Base-by-base conservation (phyloP, 2,329 filamentous ascomycete species). In the Alternaria sp. region DNA sequence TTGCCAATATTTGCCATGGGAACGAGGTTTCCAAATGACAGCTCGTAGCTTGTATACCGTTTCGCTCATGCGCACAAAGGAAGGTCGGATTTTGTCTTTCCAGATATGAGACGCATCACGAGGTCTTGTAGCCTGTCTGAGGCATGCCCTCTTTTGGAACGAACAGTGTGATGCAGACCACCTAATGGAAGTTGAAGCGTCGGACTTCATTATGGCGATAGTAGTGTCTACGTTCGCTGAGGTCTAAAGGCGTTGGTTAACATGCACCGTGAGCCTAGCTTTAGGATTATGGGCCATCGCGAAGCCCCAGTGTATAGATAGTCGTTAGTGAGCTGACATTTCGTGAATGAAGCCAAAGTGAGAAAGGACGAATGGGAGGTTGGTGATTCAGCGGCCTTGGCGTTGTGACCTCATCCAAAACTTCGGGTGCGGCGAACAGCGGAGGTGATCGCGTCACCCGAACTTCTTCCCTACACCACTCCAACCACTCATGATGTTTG, bases 401-500 rank as follows among this genome's bases (percentile, higher is more conserved):
- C 71, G 57, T 46, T 61, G 62, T 74, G 69, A 76, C 71, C 73
- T 76, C 72, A 75, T 74, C 68, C 65, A 68, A 70, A 70, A 57
- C 57, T 65, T 65, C 64, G 64, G 64, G 67, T 70, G 67, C 70
- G 71, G 67, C 66, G 65, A 68, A 72, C 57, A 57, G 60, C 63
- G 66, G 65, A 68, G 70, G 71, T 69, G 68, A 59, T 65, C 40
- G 54, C 63, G 57, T 58, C 67, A 62, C 60, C 61, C 59, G 70
- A 57, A 50, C 52, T 58, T 49, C 65, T 58, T 40, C 63, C 58
- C 66, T 57, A 56, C 57, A 67, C 54, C 63, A 40, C 50, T 32
- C 61, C 57, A 65, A 62, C 52, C 45, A 53, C 57, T 25, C 63
- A 75, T 44, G 49, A 80, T 81, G 79, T 80, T 80, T 53, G 74